Evolutionary conservation across 1,139 yeast genomes (phyloP).

Genomic region (Nematodospora anomalae): DNA sequence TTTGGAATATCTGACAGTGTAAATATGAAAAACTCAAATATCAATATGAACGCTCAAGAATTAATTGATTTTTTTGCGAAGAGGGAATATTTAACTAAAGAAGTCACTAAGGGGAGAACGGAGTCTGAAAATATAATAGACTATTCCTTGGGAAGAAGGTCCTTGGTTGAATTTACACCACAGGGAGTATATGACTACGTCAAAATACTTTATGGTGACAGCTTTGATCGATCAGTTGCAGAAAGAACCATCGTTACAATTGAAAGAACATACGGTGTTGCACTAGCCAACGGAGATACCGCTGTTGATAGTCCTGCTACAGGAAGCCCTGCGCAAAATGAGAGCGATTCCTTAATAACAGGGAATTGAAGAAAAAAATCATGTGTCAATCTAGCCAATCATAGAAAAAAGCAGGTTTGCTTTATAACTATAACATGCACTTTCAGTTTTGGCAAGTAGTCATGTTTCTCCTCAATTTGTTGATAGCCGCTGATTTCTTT

Average conservation of each 20-base stretch:
- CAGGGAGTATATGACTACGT: constrained; percentile 28
- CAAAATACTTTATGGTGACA: constrained; percentile 27
- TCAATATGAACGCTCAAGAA: constrained; percentile 24
- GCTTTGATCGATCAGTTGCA: constrained; percentile 23
- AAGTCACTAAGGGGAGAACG: constrained; percentile 14
- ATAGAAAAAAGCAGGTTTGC: no score
- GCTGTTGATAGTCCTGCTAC: neutral
- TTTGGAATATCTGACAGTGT: constrained; percentile 33
- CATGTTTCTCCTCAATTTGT: no score
- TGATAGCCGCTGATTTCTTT: no score
- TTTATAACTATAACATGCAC: no score
- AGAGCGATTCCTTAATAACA: neutral
- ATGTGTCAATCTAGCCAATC: no score
- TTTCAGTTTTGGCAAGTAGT: no score
- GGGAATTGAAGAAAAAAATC: no score
- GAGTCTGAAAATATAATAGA: constrained; percentile 20
- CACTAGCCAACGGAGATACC: constrained; percentile 9
- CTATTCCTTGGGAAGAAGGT: constrained; percentile 35
- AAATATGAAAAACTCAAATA: constrained; percentile 24
- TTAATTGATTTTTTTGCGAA: constrained; percentile 32
- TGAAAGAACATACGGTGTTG: constrained; percentile 26
- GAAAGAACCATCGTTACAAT: constrained; percentile 28
- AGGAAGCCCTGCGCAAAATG: neutral
- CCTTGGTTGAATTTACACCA: constrained; percentile 37
- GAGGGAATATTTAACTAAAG: constrained; percentile 32